phyloP scores from a whole-genome alignment of 208 protist genomes.

The Jaenimonas drosophilae region DNA sequence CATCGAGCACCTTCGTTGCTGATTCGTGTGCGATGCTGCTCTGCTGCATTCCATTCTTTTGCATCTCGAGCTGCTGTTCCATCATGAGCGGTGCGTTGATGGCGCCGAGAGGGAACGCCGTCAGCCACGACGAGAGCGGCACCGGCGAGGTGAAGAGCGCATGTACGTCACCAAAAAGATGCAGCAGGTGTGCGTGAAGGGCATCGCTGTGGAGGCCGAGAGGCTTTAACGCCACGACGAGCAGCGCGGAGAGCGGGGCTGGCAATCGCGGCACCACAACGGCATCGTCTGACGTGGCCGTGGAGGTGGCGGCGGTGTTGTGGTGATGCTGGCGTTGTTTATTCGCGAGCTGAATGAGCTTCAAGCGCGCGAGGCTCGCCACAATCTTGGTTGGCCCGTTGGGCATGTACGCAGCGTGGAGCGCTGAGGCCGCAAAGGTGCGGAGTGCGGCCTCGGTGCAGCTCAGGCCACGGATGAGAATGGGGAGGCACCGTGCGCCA shows the following conservation, averaged over 20 bases:
- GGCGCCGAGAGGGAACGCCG: conserved; percentile 45
- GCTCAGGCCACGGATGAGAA: conserved; percentile 64
- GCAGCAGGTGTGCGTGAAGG: conserved; percentile 72
- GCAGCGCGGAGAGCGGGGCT: conserved; percentile 48
- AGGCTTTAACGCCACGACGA: conserved; percentile 40
- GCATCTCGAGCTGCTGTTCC: conserved; percentile 45
- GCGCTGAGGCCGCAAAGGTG: conserved; percentile 25
- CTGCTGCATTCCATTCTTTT: conserved; percentile 5
- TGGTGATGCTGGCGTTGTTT: conserved; percentile 8
- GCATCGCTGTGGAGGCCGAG: conserved; percentile 36
- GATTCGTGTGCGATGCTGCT: conserved; percentile 31
- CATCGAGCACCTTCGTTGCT: conserved; percentile 23
- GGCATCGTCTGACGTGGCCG: not conserved
- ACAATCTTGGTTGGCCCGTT: conserved; percentile 45
- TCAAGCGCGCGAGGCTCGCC: conserved; percentile 59
- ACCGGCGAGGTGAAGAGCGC: conserved; percentile 34
- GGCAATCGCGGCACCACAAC: conserved; percentile 46
- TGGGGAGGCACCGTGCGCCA: conserved; percentile 37
- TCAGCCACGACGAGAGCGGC: conserved; percentile 50
- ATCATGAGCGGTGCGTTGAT: conserved; percentile 75
- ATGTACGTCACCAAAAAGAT: conserved; percentile 42
- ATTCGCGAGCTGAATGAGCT: conserved; percentile 38
- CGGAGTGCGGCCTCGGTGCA: conserved; percentile 46
- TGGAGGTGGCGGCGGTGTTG: not conserved
- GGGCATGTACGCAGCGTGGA: conserved; percentile 37